Conservation (phyloP, 2,329 filamentous ascomycete genomes). For the Dactylellina parvicollis region DNA sequence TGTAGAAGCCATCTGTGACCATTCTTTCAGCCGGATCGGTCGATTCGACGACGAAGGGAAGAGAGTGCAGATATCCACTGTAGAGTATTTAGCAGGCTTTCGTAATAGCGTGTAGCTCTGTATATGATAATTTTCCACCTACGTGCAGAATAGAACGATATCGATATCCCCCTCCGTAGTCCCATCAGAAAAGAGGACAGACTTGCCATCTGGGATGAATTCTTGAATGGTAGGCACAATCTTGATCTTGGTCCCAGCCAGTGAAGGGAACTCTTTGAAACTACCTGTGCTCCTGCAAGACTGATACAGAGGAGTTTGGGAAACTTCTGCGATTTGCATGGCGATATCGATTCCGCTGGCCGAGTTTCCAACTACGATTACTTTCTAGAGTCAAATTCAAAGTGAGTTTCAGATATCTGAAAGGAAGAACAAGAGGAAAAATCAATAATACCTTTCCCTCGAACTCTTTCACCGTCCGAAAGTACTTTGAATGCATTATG, state of each 20-base stretch:
- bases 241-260: constrained; percentile 65
- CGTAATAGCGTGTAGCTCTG: background rate
- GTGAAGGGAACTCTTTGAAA: constrained; percentile 59
- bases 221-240: constrained; percentile 67
- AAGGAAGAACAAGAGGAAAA: background rate
- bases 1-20: constrained; percentile 74
- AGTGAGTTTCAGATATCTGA: background rate
- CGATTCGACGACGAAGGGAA: constrained; percentile 72
- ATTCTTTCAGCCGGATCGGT: constrained; percentile 65
- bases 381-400: constrained; percentile 65
- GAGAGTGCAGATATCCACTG: constrained; percentile 81
- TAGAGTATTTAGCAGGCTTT: background rate
- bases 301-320: constrained; percentile 71
- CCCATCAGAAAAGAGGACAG: constrained; percentile 74
- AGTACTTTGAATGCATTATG: constrained; percentile 82
- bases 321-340: constrained; percentile 74
- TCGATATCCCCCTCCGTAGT: constrained; percentile 75
- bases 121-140: background rate
- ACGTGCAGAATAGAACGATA: constrained; percentile 81
- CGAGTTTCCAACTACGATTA: constrained; percentile 83
- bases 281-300: constrained; percentile 68
- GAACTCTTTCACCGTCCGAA: constrained; percentile 73
- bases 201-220: constrained; percentile 67
- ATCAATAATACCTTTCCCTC: constrained; percentile 63
- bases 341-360: constrained; percentile 87